Evolutionary conservation across 345 rosid genomes (phyloP), one percentile per base, ranked within the genome.

Genomic region (Brassica carinata): DNA sequence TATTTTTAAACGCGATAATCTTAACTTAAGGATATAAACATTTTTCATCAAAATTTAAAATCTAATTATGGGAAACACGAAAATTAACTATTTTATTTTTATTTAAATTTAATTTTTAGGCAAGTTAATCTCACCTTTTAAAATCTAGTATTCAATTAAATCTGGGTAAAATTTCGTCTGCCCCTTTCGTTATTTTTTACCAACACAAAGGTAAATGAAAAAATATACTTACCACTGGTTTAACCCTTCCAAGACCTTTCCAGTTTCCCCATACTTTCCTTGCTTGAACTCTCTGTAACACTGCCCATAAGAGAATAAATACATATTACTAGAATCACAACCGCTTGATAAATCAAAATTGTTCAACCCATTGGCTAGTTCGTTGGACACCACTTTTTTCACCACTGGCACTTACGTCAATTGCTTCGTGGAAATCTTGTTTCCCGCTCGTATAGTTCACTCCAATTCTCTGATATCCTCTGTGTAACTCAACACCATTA

Each of bases 361-460:
- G 58, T 7, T 14, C 2, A 53, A n/a, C 2, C 7, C 58, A 53
- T 53, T 53, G 58, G 30, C 30, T 19, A 58, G 64, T 58, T 8
- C 64, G 64, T 58, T 58, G 5, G 64, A 59, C 30, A 59, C 64
- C 13, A n/a, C 58, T 23, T 23, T 23, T 23, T 23, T 23, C 26
- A 23, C 26, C 26, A 23, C 26, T 23, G 26, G 26, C 26, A 23
- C 26, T 53, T 76, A 94, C 93, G 83, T 92, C 96, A 63, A 92
- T 90, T 58, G 98, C 97, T 87, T 92, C 94, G 11, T 85, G 96
- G 79, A 89, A 79, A 61, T 92, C 96, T 64, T 91, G 90, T 30
- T 72, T 71, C 31, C 91, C 98, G 84, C 85, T 87, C 36, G 98
- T 94, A 78, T 86, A 66, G 69, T 94, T 94, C 85, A 88, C 89